phyloP scores from a whole-genome alignment of 2,329 filamentous ascomycete species.

The Hymenoscyphus linearis region DNA sequence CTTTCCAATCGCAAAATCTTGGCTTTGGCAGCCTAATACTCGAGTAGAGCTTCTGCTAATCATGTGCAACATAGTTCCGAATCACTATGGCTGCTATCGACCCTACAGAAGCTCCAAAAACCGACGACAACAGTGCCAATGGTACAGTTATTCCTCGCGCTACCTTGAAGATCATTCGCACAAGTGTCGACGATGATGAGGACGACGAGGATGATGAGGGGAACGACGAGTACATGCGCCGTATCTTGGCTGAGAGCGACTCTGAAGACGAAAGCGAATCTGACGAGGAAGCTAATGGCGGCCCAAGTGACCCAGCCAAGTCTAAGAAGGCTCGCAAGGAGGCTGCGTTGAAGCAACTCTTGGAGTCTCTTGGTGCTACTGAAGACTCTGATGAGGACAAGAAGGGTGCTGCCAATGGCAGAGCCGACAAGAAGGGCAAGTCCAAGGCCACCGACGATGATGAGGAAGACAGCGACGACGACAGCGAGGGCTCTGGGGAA shows the following conservation, averaged over 20 bases:
- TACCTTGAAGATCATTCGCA: slow-evolving; percentile 86
- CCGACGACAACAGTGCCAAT: slow-evolving; percentile 58
- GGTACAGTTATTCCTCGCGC: slow-evolving; percentile 63
- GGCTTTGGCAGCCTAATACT: background rate
- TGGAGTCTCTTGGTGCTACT: slow-evolving; percentile 53
- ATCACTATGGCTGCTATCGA: slow-evolving; percentile 99
- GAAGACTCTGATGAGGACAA: slow-evolving; percentile 64
- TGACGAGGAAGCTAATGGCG: slow-evolving; percentile 72
- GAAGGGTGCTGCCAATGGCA: slow-evolving; percentile 63
- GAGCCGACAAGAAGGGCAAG: slow-evolving; percentile 65
- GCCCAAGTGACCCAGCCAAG: slow-evolving; percentile 87
- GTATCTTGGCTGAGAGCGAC: slow-evolving; percentile 42
- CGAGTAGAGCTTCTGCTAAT: slow-evolving; percentile 16
- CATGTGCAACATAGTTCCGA: slow-evolving; percentile 61
- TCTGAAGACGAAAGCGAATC: slow-evolving; percentile 55
- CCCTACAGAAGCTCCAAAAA: slow-evolving; percentile 63
- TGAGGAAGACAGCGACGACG: slow-evolving; percentile 44
- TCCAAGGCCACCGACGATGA: slow-evolving; percentile 55
- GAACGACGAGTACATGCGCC: slow-evolving; percentile 60
- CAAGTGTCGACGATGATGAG: slow-evolving; percentile 56
- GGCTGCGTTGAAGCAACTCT: slow-evolving; percentile 71
- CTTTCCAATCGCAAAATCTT: background rate
- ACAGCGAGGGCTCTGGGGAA: slow-evolving; percentile 56
- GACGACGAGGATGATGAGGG: slow-evolving; percentile 43
- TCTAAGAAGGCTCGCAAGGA: slow-evolving; percentile 79